phyloP scores from a whole-genome alignment of 768 basidiomycete genomes.

The Serpula lacrymans region DNA sequence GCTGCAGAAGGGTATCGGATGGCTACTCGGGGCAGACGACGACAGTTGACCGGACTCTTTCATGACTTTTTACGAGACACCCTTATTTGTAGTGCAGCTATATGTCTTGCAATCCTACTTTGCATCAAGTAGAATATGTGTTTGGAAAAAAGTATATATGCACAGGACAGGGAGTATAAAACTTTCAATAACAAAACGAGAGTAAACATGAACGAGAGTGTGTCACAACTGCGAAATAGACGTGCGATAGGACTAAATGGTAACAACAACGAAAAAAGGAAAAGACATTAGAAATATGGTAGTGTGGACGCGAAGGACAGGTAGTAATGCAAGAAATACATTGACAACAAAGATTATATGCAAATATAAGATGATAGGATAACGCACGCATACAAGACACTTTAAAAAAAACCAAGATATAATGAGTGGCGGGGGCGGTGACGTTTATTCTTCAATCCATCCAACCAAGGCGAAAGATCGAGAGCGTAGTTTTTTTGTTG shows the following conservation, averaged over 20 bases:
- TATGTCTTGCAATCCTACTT: no score
- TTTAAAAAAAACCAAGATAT: constrained; percentile 12
- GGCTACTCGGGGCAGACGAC: constrained; percentile 90
- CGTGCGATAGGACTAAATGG: constrained; percentile 25
- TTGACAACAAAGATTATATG: constrained; percentile 10
- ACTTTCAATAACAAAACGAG: constrained; percentile 33
- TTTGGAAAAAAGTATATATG: constrained; percentile 21
- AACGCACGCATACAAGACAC: constrained; percentile 10
- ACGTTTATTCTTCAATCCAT: no score
- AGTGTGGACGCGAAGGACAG: not conserved
- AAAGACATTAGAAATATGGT: constrained; percentile 5
- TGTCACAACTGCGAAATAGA: constrained; percentile 15
- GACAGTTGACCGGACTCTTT: constrained; percentile 13
- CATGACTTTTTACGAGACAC: not conserved
- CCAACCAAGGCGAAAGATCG: constrained; percentile 11
- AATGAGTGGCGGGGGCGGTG: constrained; percentile 4
- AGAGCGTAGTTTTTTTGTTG: constrained; percentile 3
- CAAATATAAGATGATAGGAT: constrained; percentile 10
- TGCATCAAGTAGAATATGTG: constrained; percentile 13
- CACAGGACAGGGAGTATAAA: constrained; percentile 13
- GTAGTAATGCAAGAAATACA: constrained; percentile 4
- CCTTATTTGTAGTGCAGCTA: no score
- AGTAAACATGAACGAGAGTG: constrained; percentile 15
- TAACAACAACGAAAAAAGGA: constrained; percentile 23
- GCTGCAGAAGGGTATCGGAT: constrained; percentile 89